Evolutionary conservation across 2,329 filamentous ascomycete genomes (phyloP).

Genomic region (Xylariaceae sp.): DNA sequence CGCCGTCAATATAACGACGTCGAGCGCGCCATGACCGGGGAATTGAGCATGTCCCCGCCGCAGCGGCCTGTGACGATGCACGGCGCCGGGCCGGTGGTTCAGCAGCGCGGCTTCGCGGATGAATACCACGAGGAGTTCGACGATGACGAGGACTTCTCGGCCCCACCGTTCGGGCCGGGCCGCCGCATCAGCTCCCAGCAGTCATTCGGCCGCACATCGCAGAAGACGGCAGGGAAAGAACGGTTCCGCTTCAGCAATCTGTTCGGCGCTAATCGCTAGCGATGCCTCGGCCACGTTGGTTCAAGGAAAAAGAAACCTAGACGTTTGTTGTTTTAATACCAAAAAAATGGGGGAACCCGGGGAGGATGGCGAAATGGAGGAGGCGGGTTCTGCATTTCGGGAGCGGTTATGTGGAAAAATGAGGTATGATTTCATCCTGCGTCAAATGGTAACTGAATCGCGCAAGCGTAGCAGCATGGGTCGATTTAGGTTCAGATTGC

Average conservation of each 20-base stretch:
- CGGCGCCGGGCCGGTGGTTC: slow-evolving; percentile 6
- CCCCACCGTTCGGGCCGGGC: slow-evolving; percentile 23
- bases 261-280: slow-evolving; percentile 14
- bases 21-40: slow-evolving; percentile 40
- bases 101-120: slow-evolving; percentile 12
- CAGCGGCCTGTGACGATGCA: slow-evolving; percentile 19
- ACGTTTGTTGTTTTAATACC: no score
- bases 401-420: no score
- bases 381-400: no score
- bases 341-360: no score
- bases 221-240: slow-evolving; percentile 28
- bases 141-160: slow-evolving; percentile 27
- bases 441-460: no score
- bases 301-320: neutral
- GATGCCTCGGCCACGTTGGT: neutral
- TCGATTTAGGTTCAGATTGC: no score
- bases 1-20: slow-evolving; percentile 41
- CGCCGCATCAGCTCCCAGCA: slow-evolving; percentile 33
- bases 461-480: no score
- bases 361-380: no score
- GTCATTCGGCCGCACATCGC: slow-evolving; percentile 32
- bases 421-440: no score
- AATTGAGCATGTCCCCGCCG: slow-evolving; percentile 28
- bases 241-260: slow-evolving; percentile 33
- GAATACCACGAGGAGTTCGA: slow-evolving; percentile 17